Evolutionary conservation across 441 rosid species (phyloP).

Genomic region (Theobroma grandiflorum): DNA sequence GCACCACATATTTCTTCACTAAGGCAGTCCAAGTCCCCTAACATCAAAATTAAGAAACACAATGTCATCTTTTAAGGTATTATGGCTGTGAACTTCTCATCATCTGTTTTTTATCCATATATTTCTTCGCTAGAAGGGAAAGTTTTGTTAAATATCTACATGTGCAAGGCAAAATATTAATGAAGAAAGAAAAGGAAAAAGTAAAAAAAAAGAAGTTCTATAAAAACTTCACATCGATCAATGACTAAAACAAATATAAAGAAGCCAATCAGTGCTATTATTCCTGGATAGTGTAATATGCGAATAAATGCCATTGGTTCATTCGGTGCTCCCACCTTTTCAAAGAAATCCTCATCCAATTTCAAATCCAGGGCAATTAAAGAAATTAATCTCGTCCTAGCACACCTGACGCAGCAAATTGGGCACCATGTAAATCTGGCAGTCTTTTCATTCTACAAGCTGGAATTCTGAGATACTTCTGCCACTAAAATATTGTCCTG

Average conservation of each 20-base stretch:
- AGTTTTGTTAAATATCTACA: not conserved
- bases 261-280: not conserved
- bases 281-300: slow-evolving; percentile 85
- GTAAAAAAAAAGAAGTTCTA: not conserved
- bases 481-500: not conserved
- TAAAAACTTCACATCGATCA: not conserved
- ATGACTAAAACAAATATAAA: not conserved
- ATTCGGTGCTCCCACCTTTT: slow-evolving; percentile 65
- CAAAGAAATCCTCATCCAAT: slow-evolving; percentile 73
- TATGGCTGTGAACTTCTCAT: not conserved
- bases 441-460: not conserved
- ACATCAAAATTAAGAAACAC: slow-evolving; percentile 22
- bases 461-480: too few species aligned
- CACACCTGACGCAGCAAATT: slow-evolving; percentile 52
- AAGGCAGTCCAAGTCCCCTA: slow-evolving; percentile 47
- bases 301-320: slow-evolving; percentile 61
- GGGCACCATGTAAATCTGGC: not conserved
- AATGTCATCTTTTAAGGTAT: not conserved
- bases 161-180: not conserved
- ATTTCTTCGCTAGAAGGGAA: not conserved
- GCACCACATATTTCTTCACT: slow-evolving; percentile 68
- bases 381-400: slow-evolving; percentile 54
- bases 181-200: not conserved
- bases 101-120: not conserved
- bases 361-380: slow-evolving; percentile 79